Base-by-base conservation (phyloP, 495 filamentous ascomycete genomes). In the Zalerion maritima region DNA sequence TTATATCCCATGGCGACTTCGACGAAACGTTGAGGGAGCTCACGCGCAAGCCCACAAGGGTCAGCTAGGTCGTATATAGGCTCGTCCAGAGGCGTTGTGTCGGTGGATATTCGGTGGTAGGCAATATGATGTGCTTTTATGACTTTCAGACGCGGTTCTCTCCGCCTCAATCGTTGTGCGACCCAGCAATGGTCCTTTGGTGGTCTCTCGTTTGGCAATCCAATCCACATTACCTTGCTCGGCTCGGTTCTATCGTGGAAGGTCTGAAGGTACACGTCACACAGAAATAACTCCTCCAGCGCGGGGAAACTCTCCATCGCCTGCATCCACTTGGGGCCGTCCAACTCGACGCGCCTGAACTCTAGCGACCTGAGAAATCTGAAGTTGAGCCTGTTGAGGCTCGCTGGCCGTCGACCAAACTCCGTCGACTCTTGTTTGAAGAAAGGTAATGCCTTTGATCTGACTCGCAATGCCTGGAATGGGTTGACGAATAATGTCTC, bases 281-380 rank as follows among this genome's bases (percentile, higher is more conserved):
- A 38, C 0, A 49, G 29, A 27, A 41, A 46, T 3, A 49, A 37
- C 30, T 49, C 45, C 12, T 26, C 30, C 2, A 49, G 38, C 3
- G 35, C 38, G 23, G 32, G 13, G 10, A 42, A 36, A 28, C 21
- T 31, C 16, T 35, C 29, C 3, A 38, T 19, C n/a, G 36, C 25
- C 2, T 27, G 28, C 6, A 26, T 2, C 6, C 45, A 26, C 3
- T 27, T 34, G 5, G 25, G 23, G 18, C 35, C 38, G 22, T 34
- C 36, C 11, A 49, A 32, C 12, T 45, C 35, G 13, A 45, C 34
- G n/a, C 41, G 36, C 28, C 35, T 40, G 14, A 48, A 34, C 17
- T 48, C 45, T 2, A 48, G 29, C 23, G 20, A 42, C 4, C 38
- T 32, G n/a, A 48, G 34, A n/a, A n/a, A n/a, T n/a, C n/a, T n/a